phyloP scores from a whole-genome alignment of 2,329 filamentous ascomycete species.

The Periconia sp. region DNA sequence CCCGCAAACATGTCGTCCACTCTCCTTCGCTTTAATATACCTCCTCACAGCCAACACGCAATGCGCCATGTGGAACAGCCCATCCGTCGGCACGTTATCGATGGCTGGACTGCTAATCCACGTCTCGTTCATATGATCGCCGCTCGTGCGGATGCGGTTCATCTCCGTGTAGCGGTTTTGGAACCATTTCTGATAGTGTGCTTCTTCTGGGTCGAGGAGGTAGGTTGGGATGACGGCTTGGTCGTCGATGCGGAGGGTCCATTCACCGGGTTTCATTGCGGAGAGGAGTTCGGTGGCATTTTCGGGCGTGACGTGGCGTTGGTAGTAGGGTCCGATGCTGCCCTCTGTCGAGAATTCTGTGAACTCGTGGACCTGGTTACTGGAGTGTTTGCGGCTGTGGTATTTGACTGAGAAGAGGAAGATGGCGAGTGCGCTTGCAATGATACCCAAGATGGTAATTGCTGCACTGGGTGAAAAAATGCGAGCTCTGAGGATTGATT shows the following conservation, averaged over 20 bases:
- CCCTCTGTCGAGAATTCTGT: conserved; percentile 3
- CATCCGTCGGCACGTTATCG: neutral
- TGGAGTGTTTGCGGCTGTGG: neutral
- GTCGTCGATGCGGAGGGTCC: conserved; percentile 17
- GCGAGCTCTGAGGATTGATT: neutral
- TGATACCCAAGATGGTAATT: neutral
- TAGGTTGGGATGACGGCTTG: conserved; percentile 14
- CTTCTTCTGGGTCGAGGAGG: conserved; percentile 9
- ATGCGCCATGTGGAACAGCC: neutral
- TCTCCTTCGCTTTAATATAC: neutral
- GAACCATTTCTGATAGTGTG: conserved; percentile 11
- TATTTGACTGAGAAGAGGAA: neutral
- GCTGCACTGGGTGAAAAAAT: neutral
- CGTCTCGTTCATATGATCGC: neutral
- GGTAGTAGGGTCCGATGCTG: conserved; percentile 11
- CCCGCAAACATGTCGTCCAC: neutral
- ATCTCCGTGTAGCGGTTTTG: conserved; percentile 11
- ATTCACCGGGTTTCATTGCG: neutral
- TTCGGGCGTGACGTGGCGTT: conserved; percentile 2
- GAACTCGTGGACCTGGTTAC: conserved; percentile 5
- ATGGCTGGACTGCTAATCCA: neutral
- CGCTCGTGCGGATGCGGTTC: neutral
- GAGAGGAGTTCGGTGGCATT: conserved; percentile 5
- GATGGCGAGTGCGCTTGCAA: neutral
- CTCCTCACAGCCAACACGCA: neutral